Evolutionary conservation across 306 rosid species (phyloP).

Genomic region (Fragaria ananassa): DNA sequence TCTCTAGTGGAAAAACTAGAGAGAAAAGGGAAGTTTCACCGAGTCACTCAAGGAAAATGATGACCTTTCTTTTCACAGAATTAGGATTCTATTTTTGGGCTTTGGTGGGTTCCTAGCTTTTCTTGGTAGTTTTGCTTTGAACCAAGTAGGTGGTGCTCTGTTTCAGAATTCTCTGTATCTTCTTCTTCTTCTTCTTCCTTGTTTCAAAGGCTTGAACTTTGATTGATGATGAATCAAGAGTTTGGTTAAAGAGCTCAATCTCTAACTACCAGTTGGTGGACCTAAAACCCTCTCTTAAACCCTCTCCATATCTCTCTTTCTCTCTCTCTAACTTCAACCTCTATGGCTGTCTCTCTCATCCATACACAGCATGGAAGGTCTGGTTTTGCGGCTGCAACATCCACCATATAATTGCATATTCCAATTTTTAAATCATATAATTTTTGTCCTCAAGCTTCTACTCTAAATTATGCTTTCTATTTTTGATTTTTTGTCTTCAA

Average conservation of each 20-base stretch:
- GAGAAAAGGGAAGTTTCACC: neutral
- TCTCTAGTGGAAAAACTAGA: conserved; percentile 8
- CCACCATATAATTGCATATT: conserved; percentile 38
- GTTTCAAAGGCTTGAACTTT: neutral
- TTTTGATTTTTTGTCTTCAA: neutral
- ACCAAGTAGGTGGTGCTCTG: conserved; percentile 6
- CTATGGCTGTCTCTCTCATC: conserved; percentile 37
- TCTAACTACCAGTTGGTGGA: conserved; percentile 76
- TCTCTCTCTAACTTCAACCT: neutral
- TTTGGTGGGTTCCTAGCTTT: conserved; percentile 14
- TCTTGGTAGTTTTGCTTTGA: conserved; percentile 18
- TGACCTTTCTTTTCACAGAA: conserved; percentile 21
- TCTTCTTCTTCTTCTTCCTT: conserved; percentile 7
- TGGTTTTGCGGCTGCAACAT: conserved; percentile 46
- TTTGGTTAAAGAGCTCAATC: conserved; percentile 62
- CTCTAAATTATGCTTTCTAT: neutral
- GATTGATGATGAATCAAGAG: conserved; percentile 31
- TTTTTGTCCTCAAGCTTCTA: conserved; percentile 19
- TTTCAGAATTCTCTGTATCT: neutral
- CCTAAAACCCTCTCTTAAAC: conserved; percentile 48
- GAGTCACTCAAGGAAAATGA: conserved; percentile 27
- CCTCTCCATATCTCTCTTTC: conserved; percentile 24
- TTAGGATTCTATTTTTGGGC: conserved; percentile 21
- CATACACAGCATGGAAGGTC: conserved; percentile 37
- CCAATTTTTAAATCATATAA: neutral